phyloP scores from a whole-genome alignment of 106 monocot genomes.

The Dioscorea dumetorum region DNA sequence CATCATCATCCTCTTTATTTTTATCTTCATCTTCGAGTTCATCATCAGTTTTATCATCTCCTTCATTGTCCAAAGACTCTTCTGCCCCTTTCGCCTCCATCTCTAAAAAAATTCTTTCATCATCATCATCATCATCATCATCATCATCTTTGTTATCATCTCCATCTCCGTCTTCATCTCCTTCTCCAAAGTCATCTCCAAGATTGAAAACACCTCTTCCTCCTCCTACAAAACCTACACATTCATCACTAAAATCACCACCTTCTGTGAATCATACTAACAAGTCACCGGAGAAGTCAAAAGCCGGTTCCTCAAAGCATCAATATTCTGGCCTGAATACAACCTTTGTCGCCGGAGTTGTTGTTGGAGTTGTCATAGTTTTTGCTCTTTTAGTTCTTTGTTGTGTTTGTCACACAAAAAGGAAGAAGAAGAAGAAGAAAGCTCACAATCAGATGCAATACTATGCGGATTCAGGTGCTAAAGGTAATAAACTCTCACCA shows the following conservation, averaged over 20 bases:
- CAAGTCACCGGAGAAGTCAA: neutral
- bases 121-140: no score
- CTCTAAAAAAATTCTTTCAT: neutral
- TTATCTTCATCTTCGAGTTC: no score
- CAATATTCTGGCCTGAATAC: constrained; percentile 4
- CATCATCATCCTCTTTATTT: no score
- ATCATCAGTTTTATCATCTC: neutral
- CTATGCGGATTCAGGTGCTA: constrained; percentile 34
- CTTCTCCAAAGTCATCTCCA: constrained; percentile 12
- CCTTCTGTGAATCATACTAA: neutral
- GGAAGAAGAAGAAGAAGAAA: constrained; percentile 51
- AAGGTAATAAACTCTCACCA: no score
- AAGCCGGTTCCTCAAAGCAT: neutral
- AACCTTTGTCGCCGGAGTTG: constrained; percentile 28
- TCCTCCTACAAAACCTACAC: neutral
- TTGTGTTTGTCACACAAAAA: constrained; percentile 27
- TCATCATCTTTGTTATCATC: no score
- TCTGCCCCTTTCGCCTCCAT: neutral
- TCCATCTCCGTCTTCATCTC: no score
- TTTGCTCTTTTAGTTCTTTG: constrained; percentile 22
- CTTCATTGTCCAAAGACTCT: constrained; percentile 2
- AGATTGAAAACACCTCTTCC: neutral
- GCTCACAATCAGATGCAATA: constrained; percentile 30
- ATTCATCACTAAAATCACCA: neutral
- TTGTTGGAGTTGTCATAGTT: constrained; percentile 34